phyloP scores from a whole-genome alignment of 495 filamentous ascomycete genomes.

The Penicillium bialowiezense region DNA sequence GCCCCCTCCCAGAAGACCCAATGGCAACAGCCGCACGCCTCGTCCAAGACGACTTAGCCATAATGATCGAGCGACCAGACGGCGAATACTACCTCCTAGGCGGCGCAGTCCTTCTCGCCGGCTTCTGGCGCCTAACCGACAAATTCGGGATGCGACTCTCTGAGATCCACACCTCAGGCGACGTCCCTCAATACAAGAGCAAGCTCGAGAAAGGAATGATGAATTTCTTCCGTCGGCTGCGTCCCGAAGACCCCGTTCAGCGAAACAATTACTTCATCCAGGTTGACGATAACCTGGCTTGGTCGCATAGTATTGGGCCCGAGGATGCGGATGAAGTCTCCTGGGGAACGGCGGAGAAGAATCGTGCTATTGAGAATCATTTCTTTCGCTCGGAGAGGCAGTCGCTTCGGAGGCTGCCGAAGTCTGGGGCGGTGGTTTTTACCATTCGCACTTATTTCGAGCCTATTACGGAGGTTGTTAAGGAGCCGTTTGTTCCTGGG shows the following conservation, averaged over 20 bases:
- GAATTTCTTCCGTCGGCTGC: slow-evolving; percentile 70
- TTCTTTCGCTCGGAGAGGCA: slow-evolving; percentile 81
- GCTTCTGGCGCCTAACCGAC: slow-evolving; percentile 84
- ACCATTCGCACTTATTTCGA: slow-evolving; percentile 80
- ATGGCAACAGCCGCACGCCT: slow-evolving; percentile 74
- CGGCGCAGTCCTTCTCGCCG: slow-evolving; percentile 74
- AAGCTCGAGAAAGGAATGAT: slow-evolving; percentile 82
- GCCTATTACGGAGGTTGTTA: slow-evolving; percentile 60
- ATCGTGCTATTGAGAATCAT: slow-evolving; percentile 70
- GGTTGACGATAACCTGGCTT: slow-evolving; percentile 68
- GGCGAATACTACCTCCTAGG: slow-evolving; percentile 84
- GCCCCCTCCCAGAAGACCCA: slow-evolving; percentile 74
- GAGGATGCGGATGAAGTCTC: slow-evolving; percentile 65
- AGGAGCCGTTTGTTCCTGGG: slow-evolving; percentile 71
- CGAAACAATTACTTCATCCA: slow-evolving; percentile 78
- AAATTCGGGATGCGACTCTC: slow-evolving; percentile 82
- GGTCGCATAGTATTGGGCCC: slow-evolving; percentile 71
- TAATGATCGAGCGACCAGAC: slow-evolving; percentile 79
- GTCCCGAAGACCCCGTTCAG: slow-evolving; percentile 62
- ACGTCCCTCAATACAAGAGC: slow-evolving; percentile 73
- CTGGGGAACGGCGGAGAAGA: slow-evolving; percentile 77
- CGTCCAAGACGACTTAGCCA: slow-evolving; percentile 80
- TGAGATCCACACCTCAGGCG: slow-evolving; percentile 80
- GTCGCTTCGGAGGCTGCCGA: slow-evolving; percentile 68
- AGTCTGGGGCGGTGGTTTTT: slow-evolving; percentile 73